phyloP scores from a whole-genome alignment of 2,329 filamentous ascomycete species.

The Triangularia verruculosa region DNA sequence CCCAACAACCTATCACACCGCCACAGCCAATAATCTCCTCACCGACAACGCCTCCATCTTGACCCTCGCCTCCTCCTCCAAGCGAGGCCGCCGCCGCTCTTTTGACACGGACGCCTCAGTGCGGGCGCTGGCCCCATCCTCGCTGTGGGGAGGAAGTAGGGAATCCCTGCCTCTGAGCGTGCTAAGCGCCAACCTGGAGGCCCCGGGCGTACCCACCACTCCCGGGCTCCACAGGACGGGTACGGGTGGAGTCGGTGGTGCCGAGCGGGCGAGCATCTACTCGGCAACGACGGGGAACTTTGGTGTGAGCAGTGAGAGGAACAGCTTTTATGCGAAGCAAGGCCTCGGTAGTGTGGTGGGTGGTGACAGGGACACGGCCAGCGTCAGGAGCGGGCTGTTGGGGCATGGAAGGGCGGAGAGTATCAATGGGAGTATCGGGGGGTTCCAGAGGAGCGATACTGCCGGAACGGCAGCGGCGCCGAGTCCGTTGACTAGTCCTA shows the following conservation, averaged over 20 bases:
- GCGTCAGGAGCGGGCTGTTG: slow-evolving; percentile 71
- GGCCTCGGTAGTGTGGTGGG: slow-evolving; percentile 32
- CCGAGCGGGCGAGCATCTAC: slow-evolving; percentile 78
- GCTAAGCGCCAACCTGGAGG: slow-evolving; percentile 67
- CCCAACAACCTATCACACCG: slow-evolving; percentile 71
- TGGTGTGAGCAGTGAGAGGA: slow-evolving; percentile 64
- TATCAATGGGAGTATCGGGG: slow-evolving; percentile 70
- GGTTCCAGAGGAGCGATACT: slow-evolving; percentile 54
- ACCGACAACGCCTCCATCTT: slow-evolving; percentile 85
- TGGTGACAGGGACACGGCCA: slow-evolving; percentile 62
- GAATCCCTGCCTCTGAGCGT: slow-evolving; percentile 78
- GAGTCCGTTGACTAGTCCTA: slow-evolving; percentile 46
- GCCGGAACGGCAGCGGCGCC: slow-evolving; percentile 14
- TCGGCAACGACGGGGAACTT: slow-evolving; percentile 64
- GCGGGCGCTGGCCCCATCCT: slow-evolving; percentile 77
- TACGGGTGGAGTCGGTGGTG: slow-evolving; percentile 28
- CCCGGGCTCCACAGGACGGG: slow-evolving; percentile 50
- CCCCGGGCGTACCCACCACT: slow-evolving; percentile 38
- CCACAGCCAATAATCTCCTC: slow-evolving; percentile 76
- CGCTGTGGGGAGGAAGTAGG: slow-evolving; percentile 76
- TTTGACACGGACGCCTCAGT: slow-evolving; percentile 85
- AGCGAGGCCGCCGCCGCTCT: slow-evolving; percentile 71
- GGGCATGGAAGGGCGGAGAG: slow-evolving; percentile 81
- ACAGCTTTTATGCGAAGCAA: slow-evolving; percentile 67
- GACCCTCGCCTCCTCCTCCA: slow-evolving; percentile 78